Percentiles rank a stretch among this genome's conserved stretches.
These are phyloP conservation scores for Mucor saturninus DNA, from an alignment of 371 early-diverging fungal genomes.

Conservation along the genomic window DNA sequence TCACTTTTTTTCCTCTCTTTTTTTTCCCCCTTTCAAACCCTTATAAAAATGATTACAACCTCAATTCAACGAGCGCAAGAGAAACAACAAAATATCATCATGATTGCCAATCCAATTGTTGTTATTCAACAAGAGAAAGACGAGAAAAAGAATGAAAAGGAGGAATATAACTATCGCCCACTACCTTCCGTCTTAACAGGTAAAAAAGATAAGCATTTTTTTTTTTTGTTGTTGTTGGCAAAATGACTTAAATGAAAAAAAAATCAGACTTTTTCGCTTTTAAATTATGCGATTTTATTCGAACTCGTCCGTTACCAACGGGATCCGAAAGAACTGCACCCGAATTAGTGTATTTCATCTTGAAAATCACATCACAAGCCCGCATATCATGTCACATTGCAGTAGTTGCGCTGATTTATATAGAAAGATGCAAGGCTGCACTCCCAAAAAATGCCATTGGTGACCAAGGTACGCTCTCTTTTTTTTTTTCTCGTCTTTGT, in stretches of 20 bases:
- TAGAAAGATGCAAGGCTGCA: slow-evolving; percentile 36
- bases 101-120: neutral
- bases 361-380: slow-evolving; percentile 31
- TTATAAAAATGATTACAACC: slow-evolving; percentile 1
- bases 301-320: slow-evolving; percentile 26
- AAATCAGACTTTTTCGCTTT: slow-evolving; percentile 32
- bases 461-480: slow-evolving; percentile 25
- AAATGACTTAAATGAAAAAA: neutral
- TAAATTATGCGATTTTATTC: slow-evolving; percentile 37
- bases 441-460: slow-evolving; percentile 41
- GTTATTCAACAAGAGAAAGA: neutral
- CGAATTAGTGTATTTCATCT: slow-evolving; percentile 37
- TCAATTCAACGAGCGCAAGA: neutral
- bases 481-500: neutral
- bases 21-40: neutral
- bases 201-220: neutral
- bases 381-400: slow-evolving; percentile 39
- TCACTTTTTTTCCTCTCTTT: neutral
- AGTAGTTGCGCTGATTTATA: slow-evolving; percentile 37
- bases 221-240: neutral
- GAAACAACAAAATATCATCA: neutral
- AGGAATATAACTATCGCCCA: slow-evolving; percentile 14
- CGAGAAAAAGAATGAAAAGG: neutral
- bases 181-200: slow-evolving; percentile 28
- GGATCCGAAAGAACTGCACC: slow-evolving; percentile 30